Evolutionary conservation across 2,329 filamentous ascomycete species (phyloP), one percentile per base, ranked within the genome.

Genomic region (Penicillium sp.): DNA sequence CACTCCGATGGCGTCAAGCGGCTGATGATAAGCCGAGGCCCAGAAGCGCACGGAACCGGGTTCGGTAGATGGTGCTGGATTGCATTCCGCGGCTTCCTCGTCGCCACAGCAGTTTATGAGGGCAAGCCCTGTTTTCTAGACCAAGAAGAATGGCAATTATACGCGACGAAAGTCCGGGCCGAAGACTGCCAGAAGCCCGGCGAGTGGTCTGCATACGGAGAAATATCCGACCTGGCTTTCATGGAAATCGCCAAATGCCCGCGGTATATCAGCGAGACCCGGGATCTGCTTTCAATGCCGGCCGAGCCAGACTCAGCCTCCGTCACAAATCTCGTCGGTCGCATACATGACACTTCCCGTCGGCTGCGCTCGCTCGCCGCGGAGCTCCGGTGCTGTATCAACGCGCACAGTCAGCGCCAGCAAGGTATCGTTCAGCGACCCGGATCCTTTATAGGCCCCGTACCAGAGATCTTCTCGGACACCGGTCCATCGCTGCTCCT

Each of bases 11-110:
- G 73, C 1, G 73, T 71, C 2, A 69, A 66, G 41, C 62, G 65
- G 13, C 59, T 77, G n/a, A 76, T 77, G 70, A 64, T 65, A 17
- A 66, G 66, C 15, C 70, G 74, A 6, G 74, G 74, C 1, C 68
- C 73, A 3, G 59, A 54, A n/a, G 56, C 60, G 7, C 69, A 74
- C 52, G 56, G 62, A 4, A 52, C 55, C 4, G 74, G 71, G 1
- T 66, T 76, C 42, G 72, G 70, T 23, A 66, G 70, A 19, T 68
- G 68, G n/a, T 70, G 73, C 38, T 77, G 69, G 57, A 66, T 74
- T 21, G 70, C 72, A 0, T 77, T 74, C 61, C 70, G 75, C 7
- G 73, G 73, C 3, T 74, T 75, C 25, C 64, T 77, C 21, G 61
- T 77, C 12, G 70, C 73, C 6, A 68, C 71, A 3, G 70, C 75